Base-by-base conservation (phyloP, 2,329 filamentous ascomycete species). In the Hymenoscyphus infarciens region DNA sequence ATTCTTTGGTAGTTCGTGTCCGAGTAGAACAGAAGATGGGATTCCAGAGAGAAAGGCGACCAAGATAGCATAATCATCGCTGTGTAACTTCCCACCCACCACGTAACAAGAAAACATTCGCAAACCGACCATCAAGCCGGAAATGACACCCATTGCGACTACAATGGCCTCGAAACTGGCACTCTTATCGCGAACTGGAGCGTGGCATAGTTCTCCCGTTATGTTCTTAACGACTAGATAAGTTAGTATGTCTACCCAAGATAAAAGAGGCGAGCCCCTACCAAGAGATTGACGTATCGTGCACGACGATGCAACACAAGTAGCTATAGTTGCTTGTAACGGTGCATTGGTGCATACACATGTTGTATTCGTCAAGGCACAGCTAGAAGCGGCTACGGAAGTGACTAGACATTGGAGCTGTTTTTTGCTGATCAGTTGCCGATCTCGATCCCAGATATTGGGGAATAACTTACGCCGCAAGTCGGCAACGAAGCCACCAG, bases 321-420 rank as follows among this genome's bases (percentile, higher is more conserved):
- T 42, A 8, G 72, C 70, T 4, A 78, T 69, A 25, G 70, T 64
- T 0, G 63, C 65, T 25, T 73, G 74, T 31, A 79, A 70, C 2
- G 69, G 65, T 1, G 61, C 60, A 63, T 78, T 72, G 1, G 68
- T 73, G 64, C 78, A 80, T 25, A 79, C 70, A 62, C 78, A 80
- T 19, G 70, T 69, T 54, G 73, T 71, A 60, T 79, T 71, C 3
- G 77, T 75, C 1, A 71, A 63, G 3, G 73, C 67, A 62, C 78
- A 80, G 10, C 64, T 65, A 1, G 77, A 79, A n/a, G 56, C 64
- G 38, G 27, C 39, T 27, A 70, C 45, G 29, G 60, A 62, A 16
- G 31, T 35, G 13, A 57, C 60, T 16, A 68, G 64, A 53, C 68
- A 70, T 53, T 42, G 13, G 19, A 69, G 57, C 67, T 69, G 35